Base-by-base conservation (phyloP, 192 early-diverging fungal species). In the Backusella morwellensis region DNA sequence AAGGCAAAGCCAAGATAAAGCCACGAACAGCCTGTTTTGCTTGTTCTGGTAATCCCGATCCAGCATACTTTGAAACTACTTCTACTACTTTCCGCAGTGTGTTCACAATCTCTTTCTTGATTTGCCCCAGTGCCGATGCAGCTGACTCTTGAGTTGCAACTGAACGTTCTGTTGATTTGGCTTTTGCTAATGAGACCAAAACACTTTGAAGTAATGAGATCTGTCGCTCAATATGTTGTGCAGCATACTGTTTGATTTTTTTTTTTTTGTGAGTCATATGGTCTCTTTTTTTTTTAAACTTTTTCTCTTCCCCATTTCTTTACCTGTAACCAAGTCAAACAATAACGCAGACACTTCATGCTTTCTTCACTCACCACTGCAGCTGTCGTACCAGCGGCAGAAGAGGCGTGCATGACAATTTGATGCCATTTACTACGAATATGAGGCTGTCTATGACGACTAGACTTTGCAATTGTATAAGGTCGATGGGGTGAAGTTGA, bases 281-380 rank as follows among this genome's bases (percentile, higher is more conserved):
- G 66, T 17, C n/a, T 29, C 26, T 50, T 29, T 47, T 29, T 44
- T 73, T 44, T 32, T 36, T 17, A 3, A n/a, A 6, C 67, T 68
- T 34, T 72, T 52, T 44, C 40, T 56, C 17, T 21, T 66, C 6
- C 68, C 68, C 21, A 29, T 23, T 35, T 68, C 15, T 36, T 75
- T 82, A 86, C 86, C 83, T 91, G 88, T 12, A 97, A 82, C 93
- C 93, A 97, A 76, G 92, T 87, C 35, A 96, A 81, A 83, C 97
- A 98, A 82, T 97, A 98, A 73, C 91, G 89, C 59, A 98, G 82
- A 73, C 91, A 93, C 73, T 91, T 87, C 86, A 97, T 89, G 74
- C 93, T 92, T 82, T 98, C 97, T 76, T 96, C 95, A 73, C 92
- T 93, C 29, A 95, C 89, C 26, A 94, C 90, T 73, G 94, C 87